These are phyloP conservation scores for Grosmannia clavigera DNA, from an alignment of 2,329 filamentous ascomycete species.

Conservation along the genomic window DNA sequence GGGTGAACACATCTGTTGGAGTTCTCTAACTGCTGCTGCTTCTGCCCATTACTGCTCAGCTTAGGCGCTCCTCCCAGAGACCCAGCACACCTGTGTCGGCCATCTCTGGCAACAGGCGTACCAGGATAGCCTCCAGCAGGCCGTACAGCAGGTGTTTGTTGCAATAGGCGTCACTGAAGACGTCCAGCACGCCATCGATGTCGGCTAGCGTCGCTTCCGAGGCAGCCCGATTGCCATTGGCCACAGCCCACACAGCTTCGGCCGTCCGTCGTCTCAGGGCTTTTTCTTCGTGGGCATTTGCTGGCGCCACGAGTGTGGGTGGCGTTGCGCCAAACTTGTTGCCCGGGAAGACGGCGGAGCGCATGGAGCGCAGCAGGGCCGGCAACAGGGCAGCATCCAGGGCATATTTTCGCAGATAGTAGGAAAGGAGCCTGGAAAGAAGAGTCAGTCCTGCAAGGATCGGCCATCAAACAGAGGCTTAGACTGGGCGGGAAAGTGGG, in stretches of 20 bases:
- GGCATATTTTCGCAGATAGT: constrained; percentile 42
- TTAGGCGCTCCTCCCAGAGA: constrained; percentile 60
- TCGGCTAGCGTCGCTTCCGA: constrained; percentile 31
- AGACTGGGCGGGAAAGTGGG: background rate
- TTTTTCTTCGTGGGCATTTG: constrained; percentile 44
- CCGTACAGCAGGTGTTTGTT: constrained; percentile 87
- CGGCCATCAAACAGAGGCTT: background rate
- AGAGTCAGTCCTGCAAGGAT: background rate
- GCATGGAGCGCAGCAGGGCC: constrained; percentile 55
- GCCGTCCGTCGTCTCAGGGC: constrained; percentile 37
- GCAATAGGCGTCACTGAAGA: constrained; percentile 72
- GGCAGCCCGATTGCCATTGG: background rate
- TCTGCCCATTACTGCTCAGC: constrained; percentile 7
- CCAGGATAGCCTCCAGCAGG: constrained; percentile 69
- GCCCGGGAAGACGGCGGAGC: constrained; percentile 74
- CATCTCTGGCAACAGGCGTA: constrained; percentile 75
- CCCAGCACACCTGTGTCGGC: constrained; percentile 57
- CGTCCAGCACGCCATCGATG: constrained; percentile 54
- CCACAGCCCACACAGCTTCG: constrained; percentile 1
- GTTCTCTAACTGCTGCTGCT: background rate
- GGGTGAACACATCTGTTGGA: no score
- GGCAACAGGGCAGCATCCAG: constrained; percentile 54
- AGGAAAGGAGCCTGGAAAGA: constrained; percentile 39
- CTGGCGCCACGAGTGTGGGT: constrained; percentile 46
- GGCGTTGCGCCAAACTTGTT: constrained; percentile 52